These are phyloP conservation scores for Russula dissimulans DNA, from an alignment of 768 basidiomycete genomes.

Conservation along the genomic window DNA sequence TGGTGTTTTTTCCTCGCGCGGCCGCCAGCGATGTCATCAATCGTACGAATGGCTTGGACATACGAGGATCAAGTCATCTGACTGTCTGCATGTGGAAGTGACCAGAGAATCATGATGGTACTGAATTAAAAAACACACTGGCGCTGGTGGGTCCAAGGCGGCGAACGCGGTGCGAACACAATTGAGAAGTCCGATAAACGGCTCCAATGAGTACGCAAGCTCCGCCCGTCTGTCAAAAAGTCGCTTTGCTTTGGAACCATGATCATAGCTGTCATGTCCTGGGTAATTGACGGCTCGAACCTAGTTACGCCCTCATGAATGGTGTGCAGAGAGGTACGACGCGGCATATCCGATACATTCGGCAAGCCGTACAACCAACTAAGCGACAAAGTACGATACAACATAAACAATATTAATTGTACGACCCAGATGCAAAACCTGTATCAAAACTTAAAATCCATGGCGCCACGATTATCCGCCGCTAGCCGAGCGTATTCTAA, in stretches of 20 bases:
- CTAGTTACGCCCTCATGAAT: not conserved
- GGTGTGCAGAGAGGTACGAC: not conserved
- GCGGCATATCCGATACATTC: not conserved
- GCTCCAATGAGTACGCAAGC: too few relatives aligned
- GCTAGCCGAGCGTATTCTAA: slow-evolving; percentile 83
- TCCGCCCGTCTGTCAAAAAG: too few relatives aligned
- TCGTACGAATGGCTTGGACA: not conserved
- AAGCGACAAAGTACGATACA: not conserved
- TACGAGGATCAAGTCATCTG: not conserved
- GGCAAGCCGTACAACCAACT: not conserved
- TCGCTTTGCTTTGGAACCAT: not conserved
- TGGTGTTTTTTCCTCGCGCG: not conserved
- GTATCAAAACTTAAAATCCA: slow-evolving; percentile 30
- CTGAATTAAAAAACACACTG: too few relatives aligned
- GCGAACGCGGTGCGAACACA: too few relatives aligned
- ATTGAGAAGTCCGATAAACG: too few relatives aligned
- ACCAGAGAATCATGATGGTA: too few relatives aligned
- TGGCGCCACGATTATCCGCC: slow-evolving; percentile 75
- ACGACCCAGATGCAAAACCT: not conserved
- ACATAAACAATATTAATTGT: not conserved
- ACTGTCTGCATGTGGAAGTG: not conserved
- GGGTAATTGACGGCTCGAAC: too few relatives aligned
- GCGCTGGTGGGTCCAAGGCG: too few relatives aligned
- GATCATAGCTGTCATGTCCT: too few relatives aligned
- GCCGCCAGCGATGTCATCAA: not conserved